Evolutionary conservation across 169 alveolate species (phyloP).

Genomic region (Plasmodium vinckei): DNA sequence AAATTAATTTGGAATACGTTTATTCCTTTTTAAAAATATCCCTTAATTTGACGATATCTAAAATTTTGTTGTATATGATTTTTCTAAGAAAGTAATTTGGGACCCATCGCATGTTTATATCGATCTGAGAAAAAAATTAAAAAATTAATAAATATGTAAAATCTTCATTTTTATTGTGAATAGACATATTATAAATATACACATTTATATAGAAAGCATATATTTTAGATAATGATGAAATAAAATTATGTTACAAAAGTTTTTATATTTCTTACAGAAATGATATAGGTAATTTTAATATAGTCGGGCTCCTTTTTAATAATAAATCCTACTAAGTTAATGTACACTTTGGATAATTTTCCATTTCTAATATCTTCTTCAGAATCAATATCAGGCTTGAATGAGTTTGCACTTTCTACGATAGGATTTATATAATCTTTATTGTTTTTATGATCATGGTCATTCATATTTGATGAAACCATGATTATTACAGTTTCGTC

Average conservation of each 20-base stretch:
- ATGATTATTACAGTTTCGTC: slow-evolving; percentile 24
- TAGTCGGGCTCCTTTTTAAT: slow-evolving; percentile 15
- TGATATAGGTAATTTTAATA: slow-evolving; percentile 36
- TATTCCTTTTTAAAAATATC: too few species aligned
- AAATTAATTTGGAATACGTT: too few species aligned
- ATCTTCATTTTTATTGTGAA: too few species aligned
- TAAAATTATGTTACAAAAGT: background rate
- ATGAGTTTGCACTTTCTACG: slow-evolving; percentile 16
- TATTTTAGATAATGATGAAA: background rate
- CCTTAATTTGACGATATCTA: too few species aligned
- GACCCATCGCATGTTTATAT: too few species aligned
- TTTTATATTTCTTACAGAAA: slow-evolving; percentile 25
- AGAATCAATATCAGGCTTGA: slow-evolving; percentile 51
- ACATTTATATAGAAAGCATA: too few species aligned
- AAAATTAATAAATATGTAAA: too few species aligned
- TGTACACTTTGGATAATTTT: background rate
- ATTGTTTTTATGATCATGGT: slow-evolving; percentile 19
- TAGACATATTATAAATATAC: too few species aligned
- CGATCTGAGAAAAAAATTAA: too few species aligned
- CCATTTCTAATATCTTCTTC: slow-evolving; percentile 24
- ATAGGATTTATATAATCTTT: slow-evolving; percentile 29
- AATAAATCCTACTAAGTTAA: slow-evolving; percentile 50
- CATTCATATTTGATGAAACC: slow-evolving; percentile 49
- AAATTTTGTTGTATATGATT: too few species aligned
- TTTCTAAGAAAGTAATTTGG: too few species aligned